A percentile compares a stretch with the other conserved stretches of the same genome.
These are phyloP conservation scores for Botrytis byssoidea DNA, from an alignment of 2,329 filamentous ascomycete genomes.

Conservation along the genomic window DNA sequence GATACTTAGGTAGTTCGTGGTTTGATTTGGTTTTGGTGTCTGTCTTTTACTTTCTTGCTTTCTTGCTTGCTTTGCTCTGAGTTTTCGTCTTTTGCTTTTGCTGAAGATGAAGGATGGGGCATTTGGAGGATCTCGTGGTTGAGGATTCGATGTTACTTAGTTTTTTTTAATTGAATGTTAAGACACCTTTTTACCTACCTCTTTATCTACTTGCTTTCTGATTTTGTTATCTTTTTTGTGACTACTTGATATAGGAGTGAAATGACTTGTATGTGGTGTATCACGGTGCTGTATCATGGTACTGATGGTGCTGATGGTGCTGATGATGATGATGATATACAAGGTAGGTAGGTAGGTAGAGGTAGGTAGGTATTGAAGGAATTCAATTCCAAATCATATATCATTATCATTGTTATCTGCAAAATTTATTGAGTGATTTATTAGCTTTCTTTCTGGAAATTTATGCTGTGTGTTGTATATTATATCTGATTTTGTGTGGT, in stretches of 20 bases:
- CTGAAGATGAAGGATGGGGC: background rate
- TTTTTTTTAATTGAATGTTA: background rate
- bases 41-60: background rate
- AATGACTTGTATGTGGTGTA: background rate
- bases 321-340: too few relatives aligned
- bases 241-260: accelerated
- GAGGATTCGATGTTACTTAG: background rate
- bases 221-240: background rate
- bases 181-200: background rate
- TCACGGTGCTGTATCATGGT: too few relatives aligned
- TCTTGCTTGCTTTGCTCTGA: background rate
- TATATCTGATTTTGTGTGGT: too few relatives aligned
- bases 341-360: too few relatives aligned
- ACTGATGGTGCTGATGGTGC: too few relatives aligned
- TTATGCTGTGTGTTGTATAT: too few relatives aligned
- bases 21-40: background rate
- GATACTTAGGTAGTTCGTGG: background rate
- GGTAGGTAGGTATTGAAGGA: too few relatives aligned
- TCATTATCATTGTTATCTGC: too few relatives aligned
- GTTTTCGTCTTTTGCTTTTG: background rate
- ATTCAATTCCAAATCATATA: too few relatives aligned
- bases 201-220: background rate
- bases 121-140: background rate
- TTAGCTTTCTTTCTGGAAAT: too few relatives aligned
- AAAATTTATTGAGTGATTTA: too few relatives aligned